These are phyloP conservation scores for Aspergillus awamori DNA, from an alignment of 2,329 filamentous ascomycete species.

Conservation along the genomic window DNA sequence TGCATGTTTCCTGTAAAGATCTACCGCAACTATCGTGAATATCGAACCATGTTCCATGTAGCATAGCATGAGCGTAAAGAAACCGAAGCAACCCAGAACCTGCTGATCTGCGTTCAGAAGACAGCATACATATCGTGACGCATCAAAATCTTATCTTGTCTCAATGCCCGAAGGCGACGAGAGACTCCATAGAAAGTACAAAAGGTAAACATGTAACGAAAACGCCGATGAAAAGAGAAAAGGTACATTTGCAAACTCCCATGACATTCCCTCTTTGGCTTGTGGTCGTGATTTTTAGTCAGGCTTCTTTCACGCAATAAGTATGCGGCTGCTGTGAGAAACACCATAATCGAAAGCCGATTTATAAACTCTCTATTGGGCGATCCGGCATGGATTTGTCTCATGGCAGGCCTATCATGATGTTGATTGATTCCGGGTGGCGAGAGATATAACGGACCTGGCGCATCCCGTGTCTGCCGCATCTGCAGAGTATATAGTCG, in stretches of 20 bases:
- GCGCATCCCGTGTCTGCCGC: constrained; percentile 14
- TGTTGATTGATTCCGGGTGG: constrained; percentile 5
- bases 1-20: constrained; percentile 7
- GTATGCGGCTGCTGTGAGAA: not conserved
- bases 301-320: not conserved
- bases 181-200: constrained; percentile 4
- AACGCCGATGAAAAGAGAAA: constrained; percentile 4
- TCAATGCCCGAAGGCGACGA: constrained; percentile 2
- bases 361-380: constrained; percentile 1
- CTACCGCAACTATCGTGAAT: constrained; percentile 12
- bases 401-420: constrained; percentile 10
- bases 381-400: constrained; percentile 2
- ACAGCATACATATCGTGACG: constrained; percentile 21
- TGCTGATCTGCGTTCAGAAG: constrained; percentile 7
- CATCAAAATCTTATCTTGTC: constrained; percentile 18
- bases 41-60: constrained; percentile 15
- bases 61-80: constrained; percentile 11
- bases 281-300: not conserved
- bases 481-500: constrained; percentile 10
- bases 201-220: not conserved
- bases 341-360: not conserved
- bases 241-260: constrained; percentile 1
- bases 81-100: constrained; percentile 9
- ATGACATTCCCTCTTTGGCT: constrained; percentile 5
- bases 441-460: constrained; percentile 10